phyloP scores from a whole-genome alignment of 2,329 filamentous ascomycete species.

The Trematosphaeria pertusa region DNA sequence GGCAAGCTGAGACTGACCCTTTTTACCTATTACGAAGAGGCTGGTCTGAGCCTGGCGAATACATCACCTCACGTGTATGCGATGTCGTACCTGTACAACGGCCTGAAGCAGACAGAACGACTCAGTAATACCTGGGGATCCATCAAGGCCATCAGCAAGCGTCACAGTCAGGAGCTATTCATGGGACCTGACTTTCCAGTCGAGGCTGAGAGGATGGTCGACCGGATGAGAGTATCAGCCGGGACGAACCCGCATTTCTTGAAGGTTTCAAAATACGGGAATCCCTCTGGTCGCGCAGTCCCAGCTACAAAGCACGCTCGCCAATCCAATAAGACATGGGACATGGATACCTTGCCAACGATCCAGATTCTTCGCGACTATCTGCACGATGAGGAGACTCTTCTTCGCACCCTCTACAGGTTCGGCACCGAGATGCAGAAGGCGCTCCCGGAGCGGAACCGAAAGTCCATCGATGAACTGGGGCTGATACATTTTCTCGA shows the following conservation, averaged over 20 bases:
- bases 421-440: neutral
- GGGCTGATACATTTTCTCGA: neutral
- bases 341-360: neutral
- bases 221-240: neutral
- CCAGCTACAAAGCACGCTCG: too few relatives aligned
- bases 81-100: neutral
- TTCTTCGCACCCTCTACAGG: neutral
- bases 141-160: neutral
- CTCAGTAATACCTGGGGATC: neutral
- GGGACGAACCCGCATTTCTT: too few relatives aligned
- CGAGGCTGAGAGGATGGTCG: neutral
- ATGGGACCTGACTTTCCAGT: neutral
- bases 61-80: neutral
- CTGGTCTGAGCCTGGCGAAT: neutral
- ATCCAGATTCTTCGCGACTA: neutral
- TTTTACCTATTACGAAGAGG: neutral
- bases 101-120: neutral
- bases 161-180: neutral
- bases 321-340: neutral
- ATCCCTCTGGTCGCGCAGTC: too few relatives aligned
- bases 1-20: neutral
- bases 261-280: too few relatives aligned
- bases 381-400: neutral
- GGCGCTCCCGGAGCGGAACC: neutral
- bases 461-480: neutral